A percentile compares a stretch with the other conserved stretches of the same genome.
These are phyloP conservation scores for Diaporthe citrichinensis DNA, from an alignment of 2,329 filamentous ascomycete genomes.

Conservation along the genomic window DNA sequence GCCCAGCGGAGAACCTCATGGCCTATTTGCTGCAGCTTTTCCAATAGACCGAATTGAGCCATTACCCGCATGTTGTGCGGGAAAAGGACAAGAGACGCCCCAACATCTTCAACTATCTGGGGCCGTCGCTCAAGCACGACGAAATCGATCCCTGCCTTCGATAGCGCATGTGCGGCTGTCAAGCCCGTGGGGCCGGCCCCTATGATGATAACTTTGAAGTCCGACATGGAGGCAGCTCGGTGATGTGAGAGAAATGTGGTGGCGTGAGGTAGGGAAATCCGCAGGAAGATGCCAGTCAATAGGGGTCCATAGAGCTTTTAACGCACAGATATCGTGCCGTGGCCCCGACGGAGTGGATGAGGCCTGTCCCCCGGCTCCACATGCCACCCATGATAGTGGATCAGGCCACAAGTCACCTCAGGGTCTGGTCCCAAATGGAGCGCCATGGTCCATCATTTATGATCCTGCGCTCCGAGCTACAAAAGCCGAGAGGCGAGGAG, in stretches of 20 bases:
- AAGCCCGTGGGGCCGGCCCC: conserved; percentile 51
- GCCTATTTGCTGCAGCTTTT: conserved; percentile 45
- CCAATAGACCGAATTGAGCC: conserved; percentile 51
- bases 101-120: conserved; percentile 48
- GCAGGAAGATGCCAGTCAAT: neutral
- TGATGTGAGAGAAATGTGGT: neutral
- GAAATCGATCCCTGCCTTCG: conserved; percentile 53
- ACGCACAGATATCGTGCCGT: neutral
- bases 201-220: conserved; percentile 49
- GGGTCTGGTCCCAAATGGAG: neutral
- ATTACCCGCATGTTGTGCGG: conserved; percentile 49
- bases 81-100: conserved; percentile 51
- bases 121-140: conserved; percentile 54
- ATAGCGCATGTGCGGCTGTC: conserved; percentile 49
- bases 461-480: neutral
- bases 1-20: conserved; percentile 27
- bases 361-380: neutral
- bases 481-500: neutral
- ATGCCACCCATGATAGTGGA: neutral
- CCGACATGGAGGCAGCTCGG: neutral
- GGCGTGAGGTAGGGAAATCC: neutral
- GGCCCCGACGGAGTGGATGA: neutral
- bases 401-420: conserved; percentile 12
- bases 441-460: neutral
- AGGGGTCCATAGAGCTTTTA: conserved; percentile 6